phyloP scores from a whole-genome alignment of 306 rosid genomes.

The Dicorynia guianensis region DNA sequence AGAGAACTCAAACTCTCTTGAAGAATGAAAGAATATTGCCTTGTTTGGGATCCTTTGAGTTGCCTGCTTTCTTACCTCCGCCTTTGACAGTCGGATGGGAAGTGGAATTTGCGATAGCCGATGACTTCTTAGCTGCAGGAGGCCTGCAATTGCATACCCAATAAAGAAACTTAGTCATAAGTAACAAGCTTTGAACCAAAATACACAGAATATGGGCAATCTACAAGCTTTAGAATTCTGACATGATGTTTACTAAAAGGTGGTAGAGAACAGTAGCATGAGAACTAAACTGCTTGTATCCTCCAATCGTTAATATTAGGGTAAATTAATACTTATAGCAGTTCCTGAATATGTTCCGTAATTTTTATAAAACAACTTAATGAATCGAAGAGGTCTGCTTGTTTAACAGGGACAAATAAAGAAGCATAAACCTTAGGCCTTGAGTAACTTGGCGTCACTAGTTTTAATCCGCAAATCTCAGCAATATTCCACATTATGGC shows the following conservation, averaged over 20 bases:
- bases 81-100: conserved; percentile 66
- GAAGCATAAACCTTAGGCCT: background rate
- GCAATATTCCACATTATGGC: conserved; percentile 24
- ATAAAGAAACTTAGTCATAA: conserved; percentile 37
- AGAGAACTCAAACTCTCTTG: conserved; percentile 66
- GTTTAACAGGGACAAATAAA: background rate
- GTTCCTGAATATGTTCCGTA: background rate
- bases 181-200: background rate
- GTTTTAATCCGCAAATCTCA: conserved; percentile 20
- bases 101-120: conserved; percentile 51
- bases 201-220: conserved; percentile 3
- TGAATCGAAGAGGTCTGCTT: background rate
- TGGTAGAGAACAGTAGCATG: conserved; percentile 3
- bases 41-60: conserved; percentile 79
- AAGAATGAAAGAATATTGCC: conserved; percentile 95
- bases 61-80: conserved; percentile 76
- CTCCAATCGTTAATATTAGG: background rate
- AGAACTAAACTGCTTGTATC: background rate
- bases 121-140: conserved; percentile 70
- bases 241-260: background rate
- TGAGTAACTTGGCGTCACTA: conserved; percentile 12
- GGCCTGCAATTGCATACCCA: conserved; percentile 57
- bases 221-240: background rate
- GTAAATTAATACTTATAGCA: background rate
- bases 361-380: conserved; percentile 5